Conservation (phyloP, 345 rosid genomes). For the Boechera divaricarpa region DNA sequence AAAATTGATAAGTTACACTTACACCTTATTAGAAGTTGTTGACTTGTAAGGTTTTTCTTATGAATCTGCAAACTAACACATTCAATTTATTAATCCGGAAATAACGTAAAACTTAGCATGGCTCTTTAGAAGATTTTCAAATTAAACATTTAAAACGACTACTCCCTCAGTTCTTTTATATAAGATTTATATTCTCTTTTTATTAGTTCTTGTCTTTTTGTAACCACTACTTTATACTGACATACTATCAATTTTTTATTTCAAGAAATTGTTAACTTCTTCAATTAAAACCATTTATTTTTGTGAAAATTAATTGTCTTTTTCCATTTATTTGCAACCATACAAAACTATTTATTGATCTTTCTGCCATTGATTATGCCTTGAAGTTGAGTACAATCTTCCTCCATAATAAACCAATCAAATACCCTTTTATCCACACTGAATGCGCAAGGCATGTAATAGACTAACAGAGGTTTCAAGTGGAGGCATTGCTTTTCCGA, state of each 20-base stretch:
- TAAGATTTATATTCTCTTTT: no score
- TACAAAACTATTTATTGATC: background rate
- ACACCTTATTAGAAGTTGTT: no score
- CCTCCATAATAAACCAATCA: background rate
- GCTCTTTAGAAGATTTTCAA: background rate
- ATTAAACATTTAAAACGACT: no score
- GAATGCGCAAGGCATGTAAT: background rate
- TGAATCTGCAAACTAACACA: background rate
- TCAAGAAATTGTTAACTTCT: background rate
- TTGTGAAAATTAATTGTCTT: background rate
- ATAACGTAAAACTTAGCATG: background rate
- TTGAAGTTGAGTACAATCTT: background rate
- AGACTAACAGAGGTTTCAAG: background rate
- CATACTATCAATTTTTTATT: background rate
- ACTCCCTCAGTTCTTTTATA: background rate
- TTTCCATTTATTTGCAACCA: background rate
- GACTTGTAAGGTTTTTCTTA: no score
- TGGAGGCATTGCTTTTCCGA: background rate
- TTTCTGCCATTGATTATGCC: background rate
- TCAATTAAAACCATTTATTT: background rate
- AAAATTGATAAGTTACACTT: background rate
- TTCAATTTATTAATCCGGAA: background rate
- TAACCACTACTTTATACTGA: background rate
- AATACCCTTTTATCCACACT: background rate
- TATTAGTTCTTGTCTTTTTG: background rate